Evolutionary conservation across 2,329 filamentous ascomycete species (phyloP), one percentile per base, ranked within the genome.

Genomic region (Ophiocordyceps robertsii): DNA sequence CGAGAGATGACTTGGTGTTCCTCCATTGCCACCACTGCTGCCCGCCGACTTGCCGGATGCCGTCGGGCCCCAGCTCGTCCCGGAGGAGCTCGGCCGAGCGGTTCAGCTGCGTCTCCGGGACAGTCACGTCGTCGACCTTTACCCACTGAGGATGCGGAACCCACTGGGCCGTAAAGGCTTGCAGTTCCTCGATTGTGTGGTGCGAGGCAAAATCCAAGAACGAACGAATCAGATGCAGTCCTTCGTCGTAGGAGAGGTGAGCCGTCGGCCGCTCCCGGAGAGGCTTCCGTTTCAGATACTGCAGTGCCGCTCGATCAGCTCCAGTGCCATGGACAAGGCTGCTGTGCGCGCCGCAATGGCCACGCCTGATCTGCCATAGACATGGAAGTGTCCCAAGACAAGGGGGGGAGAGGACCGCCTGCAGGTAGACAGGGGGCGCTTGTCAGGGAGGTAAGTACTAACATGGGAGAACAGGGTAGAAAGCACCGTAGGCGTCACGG

Each of bases 181-280:
- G 92, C 29, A 96, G 65, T 49, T 96, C 88, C 62, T 98, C 92
- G 53, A 98, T 82, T 0, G 86, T 88, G 59, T 95, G 86, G 48
- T 86, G 81, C 1, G 90, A 88, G 4, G 88, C 82, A 61, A 88
- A 92, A 36, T 75, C 63, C 31, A 98, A 74, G 61, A 98, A 96
- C 31, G 82, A 77, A 40, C 88, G 84, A 53, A 96, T 82, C 40
- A 98, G 72, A 49, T 86, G 78, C 13, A 98, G 73, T 32, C 89
- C 90, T 65, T 95, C 85, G 57, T 96, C 85, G 65, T 98, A 98
- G 42, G 88, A 89, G 43, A 98, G 79, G 59, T 94, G 86, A 1
- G 84, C 84, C 1, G 86, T 94, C 1, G 90, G 90, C 48, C 89
- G 89, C 49, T 89, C 70, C 47, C 73, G 78, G 29, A 82, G 70